These are phyloP conservation scores for Macrophomina phaseolina DNA, from an alignment of 2,329 filamentous ascomycete species.

Conservation along the genomic window DNA sequence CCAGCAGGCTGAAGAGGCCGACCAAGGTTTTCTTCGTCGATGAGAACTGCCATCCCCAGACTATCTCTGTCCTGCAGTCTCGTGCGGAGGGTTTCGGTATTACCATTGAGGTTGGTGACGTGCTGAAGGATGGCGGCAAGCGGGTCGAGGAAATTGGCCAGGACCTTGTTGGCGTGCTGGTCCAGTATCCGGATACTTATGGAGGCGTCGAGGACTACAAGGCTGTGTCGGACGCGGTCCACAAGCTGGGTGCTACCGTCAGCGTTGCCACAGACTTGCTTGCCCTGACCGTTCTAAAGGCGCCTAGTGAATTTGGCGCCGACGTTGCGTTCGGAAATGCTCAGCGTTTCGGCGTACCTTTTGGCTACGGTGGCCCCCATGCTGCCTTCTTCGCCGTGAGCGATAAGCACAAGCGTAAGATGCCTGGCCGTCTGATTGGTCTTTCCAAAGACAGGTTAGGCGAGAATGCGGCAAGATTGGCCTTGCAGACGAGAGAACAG, in stretches of 20 bases:
- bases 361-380: conserved; percentile 93
- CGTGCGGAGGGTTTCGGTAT: conserved; percentile 93
- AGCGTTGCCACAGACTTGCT: conserved; percentile 89
- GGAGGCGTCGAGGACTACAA: conserved; percentile 80
- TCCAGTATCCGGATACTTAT: conserved; percentile 93
- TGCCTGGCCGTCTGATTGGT: conserved; percentile 87
- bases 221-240: conserved; percentile 74
- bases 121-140: conserved; percentile 68
- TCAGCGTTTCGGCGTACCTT: conserved; percentile 88
- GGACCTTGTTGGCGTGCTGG: conserved; percentile 84
- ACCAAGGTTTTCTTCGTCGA: conserved; percentile 87
- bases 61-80: conserved; percentile 80
- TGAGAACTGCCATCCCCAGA: conserved; percentile 81
- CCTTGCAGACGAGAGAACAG: conserved; percentile 92
- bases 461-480: conserved; percentile 78
- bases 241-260: conserved; percentile 78
- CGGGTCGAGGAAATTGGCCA: conserved; percentile 76
- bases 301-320: conserved; percentile 91
- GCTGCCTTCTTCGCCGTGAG: conserved; percentile 93
- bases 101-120: conserved; percentile 73
- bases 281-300: conserved; percentile 83
- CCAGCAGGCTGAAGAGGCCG: conserved; percentile 72
- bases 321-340: conserved; percentile 94
- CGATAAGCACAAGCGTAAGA: conserved; percentile 92
- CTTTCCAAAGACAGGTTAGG: conserved; percentile 90